A percentile compares a stretch with the other conserved stretches of the same genome.
phyloP scores from a whole-genome alignment of 306 rosid genomes.

The Gleditsia sinensis region DNA sequence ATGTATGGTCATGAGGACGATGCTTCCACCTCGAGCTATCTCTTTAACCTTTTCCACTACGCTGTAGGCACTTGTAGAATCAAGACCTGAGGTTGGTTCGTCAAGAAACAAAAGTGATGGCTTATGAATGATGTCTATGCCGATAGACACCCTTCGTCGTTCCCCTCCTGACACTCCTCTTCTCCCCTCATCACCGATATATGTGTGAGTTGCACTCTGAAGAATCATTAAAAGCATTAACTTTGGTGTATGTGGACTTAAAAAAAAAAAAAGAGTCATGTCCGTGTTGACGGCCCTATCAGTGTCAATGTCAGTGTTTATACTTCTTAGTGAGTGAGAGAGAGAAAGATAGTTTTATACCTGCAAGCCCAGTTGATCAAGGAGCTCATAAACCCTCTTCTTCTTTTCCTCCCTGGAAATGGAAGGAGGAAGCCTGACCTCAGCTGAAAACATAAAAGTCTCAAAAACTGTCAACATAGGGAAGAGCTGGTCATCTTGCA shows the following conservation, averaged over 20 bases:
- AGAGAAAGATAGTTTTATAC: conserved; percentile 37
- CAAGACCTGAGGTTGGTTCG: conserved; percentile 94
- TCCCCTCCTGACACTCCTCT: conserved; percentile 97
- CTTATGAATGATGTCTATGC: conserved; percentile 85
- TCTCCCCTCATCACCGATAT: conserved; percentile 80
- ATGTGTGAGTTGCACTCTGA: conserved; percentile 82
- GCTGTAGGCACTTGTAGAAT: conserved; percentile 88
- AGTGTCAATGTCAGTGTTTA: too few relatives aligned
- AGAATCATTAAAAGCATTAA: not conserved
- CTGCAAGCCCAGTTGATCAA: conserved; percentile 77
- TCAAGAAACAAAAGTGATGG: conserved; percentile 82
- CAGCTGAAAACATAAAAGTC: conserved; percentile 91
- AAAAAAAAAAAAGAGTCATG: too few relatives aligned
- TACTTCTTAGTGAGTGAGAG: too few relatives aligned
- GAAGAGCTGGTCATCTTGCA: conserved; percentile 94
- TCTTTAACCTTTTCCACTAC: conserved; percentile 94
- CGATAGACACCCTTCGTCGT: conserved; percentile 80
- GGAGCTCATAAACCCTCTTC: conserved; percentile 74
- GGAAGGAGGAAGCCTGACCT: conserved; percentile 87
- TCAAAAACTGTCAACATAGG: conserved; percentile 89
- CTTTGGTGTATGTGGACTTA: too few relatives aligned
- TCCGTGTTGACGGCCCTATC: too few relatives aligned
- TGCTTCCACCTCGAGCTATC: conserved; percentile 87
- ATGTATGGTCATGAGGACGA: conserved; percentile 89
- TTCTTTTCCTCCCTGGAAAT: conserved; percentile 70